phyloP scores from a whole-genome alignment of 2,329 filamentous ascomycete species.

The Mycogone perniciosa region DNA sequence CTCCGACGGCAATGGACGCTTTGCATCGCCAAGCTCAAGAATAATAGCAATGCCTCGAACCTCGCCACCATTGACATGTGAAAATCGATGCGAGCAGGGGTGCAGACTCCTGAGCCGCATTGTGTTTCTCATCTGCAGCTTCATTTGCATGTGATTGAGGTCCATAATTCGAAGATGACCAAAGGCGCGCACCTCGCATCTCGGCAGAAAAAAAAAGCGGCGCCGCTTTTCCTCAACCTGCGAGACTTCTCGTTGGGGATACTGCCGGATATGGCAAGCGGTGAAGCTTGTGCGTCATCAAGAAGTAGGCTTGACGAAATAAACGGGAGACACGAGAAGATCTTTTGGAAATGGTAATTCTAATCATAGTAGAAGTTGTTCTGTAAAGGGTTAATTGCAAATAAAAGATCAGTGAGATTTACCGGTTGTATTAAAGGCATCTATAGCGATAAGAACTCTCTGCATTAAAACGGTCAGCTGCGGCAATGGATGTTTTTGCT shows the following conservation, averaged over 20 bases:
- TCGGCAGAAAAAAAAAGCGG: constrained; percentile 12
- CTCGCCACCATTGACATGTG: constrained; percentile 7
- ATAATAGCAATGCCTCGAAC: background rate
- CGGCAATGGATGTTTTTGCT: too few species aligned
- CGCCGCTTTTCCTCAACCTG: background rate
- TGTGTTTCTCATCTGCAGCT: background rate
- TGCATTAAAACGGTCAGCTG: too few species aligned
- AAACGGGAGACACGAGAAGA: background rate
- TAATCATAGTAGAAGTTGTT: too few species aligned
- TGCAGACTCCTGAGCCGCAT: background rate
- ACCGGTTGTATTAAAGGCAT: too few species aligned
- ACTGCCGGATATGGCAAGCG: constrained; percentile 15
- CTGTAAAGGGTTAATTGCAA: too few species aligned
- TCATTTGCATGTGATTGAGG: constrained; percentile 10
- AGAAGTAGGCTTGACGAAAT: background rate
- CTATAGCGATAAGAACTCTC: too few species aligned
- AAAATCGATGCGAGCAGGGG: constrained; percentile 6
- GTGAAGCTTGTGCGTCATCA: constrained; percentile 15
- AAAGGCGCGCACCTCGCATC: constrained; percentile 13
- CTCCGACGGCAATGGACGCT: background rate
- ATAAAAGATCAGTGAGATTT: too few species aligned
- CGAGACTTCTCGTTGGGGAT: constrained; percentile 15
- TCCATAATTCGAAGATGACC: background rate
- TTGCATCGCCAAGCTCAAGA: background rate
- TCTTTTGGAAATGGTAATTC: too few species aligned